Evolutionary conservation across 495 filamentous ascomycete species (phyloP), one percentile per base, ranked within the genome.

Genomic region (Penicillium waksmanii): DNA sequence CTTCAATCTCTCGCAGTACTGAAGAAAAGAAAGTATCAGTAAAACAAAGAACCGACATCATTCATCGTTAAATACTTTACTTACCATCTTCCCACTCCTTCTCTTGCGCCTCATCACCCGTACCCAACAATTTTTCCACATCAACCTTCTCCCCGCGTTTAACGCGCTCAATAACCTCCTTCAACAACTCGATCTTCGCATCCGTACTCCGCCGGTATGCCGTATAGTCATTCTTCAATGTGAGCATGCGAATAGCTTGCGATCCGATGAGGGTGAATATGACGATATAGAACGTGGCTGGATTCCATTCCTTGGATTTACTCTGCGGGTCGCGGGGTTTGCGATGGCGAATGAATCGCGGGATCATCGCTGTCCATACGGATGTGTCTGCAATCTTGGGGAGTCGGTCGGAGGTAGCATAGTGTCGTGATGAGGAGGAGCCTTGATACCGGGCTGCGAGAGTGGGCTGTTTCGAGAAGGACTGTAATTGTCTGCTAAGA

Each of bases 241-340:
- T 79, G 57, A 99, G 89, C 83, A 94, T 88, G 60, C 97, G 88
- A 63, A 99, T 96, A 12, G 93, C 88, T 74, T 97, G 94, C 57
- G 91, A 96, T 2, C 95, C 96, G 62, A 97, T 93, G 59, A 97
- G 82, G 42, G 97, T 80, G 66, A 91, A 93, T 53, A 97, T 93
- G 67, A 91, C 77, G 65, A 99, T 95, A 77, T 89, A 97, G 66
- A 92, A 93, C 1, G 91, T 97, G 13, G 91, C 91, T 2, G 95
- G 96, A 64, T 97, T 98, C 92, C 91, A 96, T 63, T 86, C 85
- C 62, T 88, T 92, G 15, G 81, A 79, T 53, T 82, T 57, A 23
- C 23, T 31, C 8, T 31, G 27, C 9, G 56, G 84, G 21, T 63
- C 59, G 52, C 55, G 59, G 33, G 61, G 44, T 55, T 69, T 56